Percentiles rank a stretch among this genome's conserved stretches.
phyloP scores from a whole-genome alignment of 805 yeast species.

The Starmerella asiatica region DNA sequence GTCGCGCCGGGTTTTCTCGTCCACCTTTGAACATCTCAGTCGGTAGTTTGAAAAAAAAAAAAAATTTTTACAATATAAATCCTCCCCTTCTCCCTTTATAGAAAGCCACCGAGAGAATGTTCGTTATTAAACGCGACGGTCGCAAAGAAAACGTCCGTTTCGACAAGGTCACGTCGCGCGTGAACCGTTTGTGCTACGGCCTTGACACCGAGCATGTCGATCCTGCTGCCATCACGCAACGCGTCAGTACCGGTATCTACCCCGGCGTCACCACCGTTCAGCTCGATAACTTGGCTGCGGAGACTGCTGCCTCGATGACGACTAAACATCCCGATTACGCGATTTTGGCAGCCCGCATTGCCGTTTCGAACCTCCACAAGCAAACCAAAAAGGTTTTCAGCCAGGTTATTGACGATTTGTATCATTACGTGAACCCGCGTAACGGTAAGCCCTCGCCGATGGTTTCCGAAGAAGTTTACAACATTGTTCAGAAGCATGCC shows the following conservation, averaged over 20 bases:
- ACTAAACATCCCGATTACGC: constrained; percentile 98
- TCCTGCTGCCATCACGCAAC: constrained; percentile 89
- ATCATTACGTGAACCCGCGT: constrained; percentile 67
- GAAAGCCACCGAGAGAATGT: constrained; percentile 36
- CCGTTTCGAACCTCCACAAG: constrained; percentile 85
- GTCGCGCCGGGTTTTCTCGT: constrained; percentile 1
- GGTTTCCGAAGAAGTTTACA: constrained; percentile 53
- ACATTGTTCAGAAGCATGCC: constrained; percentile 48
- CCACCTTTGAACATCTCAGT: not conserved
- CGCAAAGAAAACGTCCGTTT: constrained; percentile 88
- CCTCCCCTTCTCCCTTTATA: not conserved
- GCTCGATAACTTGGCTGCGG: constrained; percentile 75
- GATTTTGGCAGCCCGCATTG: constrained; percentile 85
- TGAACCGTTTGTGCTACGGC: constrained; percentile 88
- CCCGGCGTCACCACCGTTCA: constrained; percentile 94
- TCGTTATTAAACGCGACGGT: constrained; percentile 84
- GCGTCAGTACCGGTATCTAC: constrained; percentile 90
- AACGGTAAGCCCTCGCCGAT: constrained; percentile 55
- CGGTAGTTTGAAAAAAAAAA: not conserved
- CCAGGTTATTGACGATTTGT: constrained; percentile 58
- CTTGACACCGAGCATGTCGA: constrained; percentile 84
- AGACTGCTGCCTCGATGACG: constrained; percentile 95
- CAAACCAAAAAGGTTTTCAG: constrained; percentile 82
- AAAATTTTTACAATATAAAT: constrained; percentile 1
- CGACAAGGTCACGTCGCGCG: constrained; percentile 92